Conservation (phyloP, 2,329 filamentous ascomycete species). For the Calonectria pseudoturangicola region DNA sequence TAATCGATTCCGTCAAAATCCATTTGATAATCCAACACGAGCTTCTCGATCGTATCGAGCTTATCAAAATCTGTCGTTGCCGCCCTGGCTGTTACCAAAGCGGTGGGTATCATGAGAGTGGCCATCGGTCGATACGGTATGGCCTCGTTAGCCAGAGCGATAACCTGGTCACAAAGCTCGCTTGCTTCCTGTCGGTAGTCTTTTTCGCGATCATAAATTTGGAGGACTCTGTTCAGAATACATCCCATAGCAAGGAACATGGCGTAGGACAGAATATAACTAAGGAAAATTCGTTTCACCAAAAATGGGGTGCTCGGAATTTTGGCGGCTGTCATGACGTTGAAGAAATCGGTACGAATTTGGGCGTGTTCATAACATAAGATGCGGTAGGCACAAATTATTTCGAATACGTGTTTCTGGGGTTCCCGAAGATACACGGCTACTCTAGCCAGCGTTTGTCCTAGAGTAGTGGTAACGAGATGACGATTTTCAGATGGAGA, state of each 20-base stretch:
- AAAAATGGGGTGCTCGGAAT: background rate
- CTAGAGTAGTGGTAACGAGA: background rate
- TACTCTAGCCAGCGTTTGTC: background rate
- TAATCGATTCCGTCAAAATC: constrained; percentile 13
- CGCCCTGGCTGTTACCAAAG: background rate
- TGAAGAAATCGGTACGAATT: background rate
- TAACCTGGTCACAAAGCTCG: constrained; percentile 1
- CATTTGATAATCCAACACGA: background rate
- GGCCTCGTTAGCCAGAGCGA: background rate
- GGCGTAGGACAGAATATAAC: background rate
- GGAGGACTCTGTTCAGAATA: background rate
- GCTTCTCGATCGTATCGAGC: background rate
- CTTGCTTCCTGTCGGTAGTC: background rate
- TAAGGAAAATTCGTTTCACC: background rate
- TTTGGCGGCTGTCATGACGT: background rate
- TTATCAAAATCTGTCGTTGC: background rate
- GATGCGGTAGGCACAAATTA: background rate
- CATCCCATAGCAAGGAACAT: constrained; percentile 4
- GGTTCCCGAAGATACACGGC: background rate
- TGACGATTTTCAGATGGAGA: background rate
- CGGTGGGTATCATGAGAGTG: background rate
- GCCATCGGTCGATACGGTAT: background rate
- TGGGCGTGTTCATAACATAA: background rate
- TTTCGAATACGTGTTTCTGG: background rate
- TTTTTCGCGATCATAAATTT: background rate